These are phyloP conservation scores for Andrographis paniculata DNA, from an alignment of 305 asterid genomes.

Conservation along the genomic window DNA sequence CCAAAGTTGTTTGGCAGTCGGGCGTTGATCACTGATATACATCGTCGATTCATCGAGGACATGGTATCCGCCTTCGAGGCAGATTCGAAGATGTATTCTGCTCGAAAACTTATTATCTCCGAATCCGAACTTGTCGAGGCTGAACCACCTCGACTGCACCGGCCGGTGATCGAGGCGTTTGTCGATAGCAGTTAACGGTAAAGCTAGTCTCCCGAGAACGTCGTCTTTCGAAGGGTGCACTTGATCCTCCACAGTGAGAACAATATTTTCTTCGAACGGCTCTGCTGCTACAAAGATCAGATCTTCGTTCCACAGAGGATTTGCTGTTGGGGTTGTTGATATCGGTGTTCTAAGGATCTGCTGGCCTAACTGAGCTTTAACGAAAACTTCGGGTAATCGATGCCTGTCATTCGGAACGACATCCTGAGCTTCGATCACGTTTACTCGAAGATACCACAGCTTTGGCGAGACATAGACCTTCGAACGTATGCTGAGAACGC, in stretches of 20 bases:
- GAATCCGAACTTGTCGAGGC: constrained; percentile 44
- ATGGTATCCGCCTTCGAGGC: constrained; percentile 79
- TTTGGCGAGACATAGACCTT: constrained; percentile 67
- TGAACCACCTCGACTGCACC: constrained; percentile 41
- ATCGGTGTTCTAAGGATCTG: constrained; percentile 46
- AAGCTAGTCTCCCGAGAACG: constrained; percentile 42
- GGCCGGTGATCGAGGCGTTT: constrained; percentile 55
- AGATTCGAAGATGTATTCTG: constrained; percentile 50
- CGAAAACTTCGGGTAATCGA: constrained; percentile 46
- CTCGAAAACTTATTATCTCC: constrained; percentile 40
- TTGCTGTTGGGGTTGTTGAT: constrained; percentile 23
- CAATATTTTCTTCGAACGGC: constrained; percentile 58
- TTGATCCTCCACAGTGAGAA: constrained; percentile 50
- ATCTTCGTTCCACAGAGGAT: constrained; percentile 75
- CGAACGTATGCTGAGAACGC: constrained; percentile 47
- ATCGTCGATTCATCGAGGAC: constrained; percentile 67
- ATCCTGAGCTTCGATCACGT: constrained; percentile 72
- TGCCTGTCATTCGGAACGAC: constrained; percentile 34
- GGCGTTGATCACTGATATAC: constrained; percentile 66
- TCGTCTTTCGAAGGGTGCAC: constrained; percentile 47
- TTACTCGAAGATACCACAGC: constrained; percentile 73
- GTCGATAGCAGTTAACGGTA: constrained; percentile 35
- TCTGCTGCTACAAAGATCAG: constrained; percentile 61
- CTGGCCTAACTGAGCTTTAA: constrained; percentile 44
- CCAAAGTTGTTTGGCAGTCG: constrained; percentile 69